Base-by-base conservation (phyloP, 2,329 filamentous ascomycete genomes). In the Trichoderma koningiopsis region DNA sequence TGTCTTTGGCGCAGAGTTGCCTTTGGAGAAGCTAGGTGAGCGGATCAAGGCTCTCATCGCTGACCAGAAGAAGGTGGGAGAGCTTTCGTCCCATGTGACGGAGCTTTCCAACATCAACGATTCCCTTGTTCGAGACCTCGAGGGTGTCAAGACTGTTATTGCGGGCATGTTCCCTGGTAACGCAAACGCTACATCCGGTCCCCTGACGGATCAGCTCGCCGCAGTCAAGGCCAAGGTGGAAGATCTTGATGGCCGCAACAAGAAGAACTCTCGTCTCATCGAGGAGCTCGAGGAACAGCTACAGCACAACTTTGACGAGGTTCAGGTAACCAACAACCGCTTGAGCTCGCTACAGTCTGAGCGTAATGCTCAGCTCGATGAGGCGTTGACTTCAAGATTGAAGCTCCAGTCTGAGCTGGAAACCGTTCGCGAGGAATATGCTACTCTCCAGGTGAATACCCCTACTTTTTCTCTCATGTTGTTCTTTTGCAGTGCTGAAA, bases 201-300 rank as follows among this genome's bases (percentile, higher is more conserved):
- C 84, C 2, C 79, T 90, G 35, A 77, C 80, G 2, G 87, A 89
- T 61, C 87, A 89, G 74, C 77, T 90, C 27, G 81, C 85, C 31
- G 85, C 87, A 5, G 83, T 95, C 72, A 89, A 89, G 79, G 88
- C 88, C 77, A 89, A 89, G 77, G 88, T 91, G 79, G 75, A 77
- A 8, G 88, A 90, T 55, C 80, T 91, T 27, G 86, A 90, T 74
- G 83, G 79, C 53, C 86, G 86, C 81, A 97, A 96, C 84, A 91
- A 93, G 83, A 97, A 97, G 86, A 96, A 96, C 79, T 92, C 92
- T 53, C 89, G 93, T 27, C 85, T 99, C 14, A 93, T 99, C 10
- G 93, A 98, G 78, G 95, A 99, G 81, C 89, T 99, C 5, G 96
- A 99, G 80, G 95, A 98, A 75, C 96, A 99, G 80, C 89, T 99